Evolutionary conservation across 2,329 filamentous ascomycete species (phyloP).

Genomic region (Colletotrichum sojae): DNA sequence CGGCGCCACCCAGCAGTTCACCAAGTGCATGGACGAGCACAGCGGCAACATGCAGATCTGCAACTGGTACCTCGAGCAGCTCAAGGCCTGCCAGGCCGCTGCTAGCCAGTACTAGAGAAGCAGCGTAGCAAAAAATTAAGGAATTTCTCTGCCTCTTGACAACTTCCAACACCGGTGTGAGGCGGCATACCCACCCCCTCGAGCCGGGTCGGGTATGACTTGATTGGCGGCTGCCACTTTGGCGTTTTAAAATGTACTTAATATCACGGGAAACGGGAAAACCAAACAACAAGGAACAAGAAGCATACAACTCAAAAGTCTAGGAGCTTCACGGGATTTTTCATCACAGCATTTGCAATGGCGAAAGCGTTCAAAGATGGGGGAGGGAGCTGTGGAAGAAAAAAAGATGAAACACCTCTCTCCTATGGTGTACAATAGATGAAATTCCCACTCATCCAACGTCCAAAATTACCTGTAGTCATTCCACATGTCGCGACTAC

Average conservation of each 20-base stretch:
- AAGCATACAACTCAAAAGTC: neutral
- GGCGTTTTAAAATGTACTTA: constrained; percentile 28
- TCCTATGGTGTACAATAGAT: constrained; percentile 41
- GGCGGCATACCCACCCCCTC: too few relatives aligned
- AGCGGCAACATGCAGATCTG: constrained; percentile 95
- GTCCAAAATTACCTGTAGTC: neutral
- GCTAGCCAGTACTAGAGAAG: constrained; percentile 75
- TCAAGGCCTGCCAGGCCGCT: constrained; percentile 89
- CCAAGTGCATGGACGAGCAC: constrained; percentile 96
- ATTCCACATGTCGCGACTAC: neutral
- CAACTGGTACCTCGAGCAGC: constrained; percentile 97
- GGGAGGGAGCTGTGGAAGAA: constrained; percentile 8
- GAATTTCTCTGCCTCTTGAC: too few relatives aligned
- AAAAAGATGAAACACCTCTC: constrained; percentile 34
- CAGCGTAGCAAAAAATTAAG: too few relatives aligned
- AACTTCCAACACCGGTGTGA: too few relatives aligned
- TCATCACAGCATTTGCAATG: constrained; percentile 26
- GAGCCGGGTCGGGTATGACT: too few relatives aligned
- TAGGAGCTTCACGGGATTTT: constrained; percentile 7
- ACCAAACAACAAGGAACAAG: neutral
- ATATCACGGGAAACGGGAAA: constrained; percentile 25
- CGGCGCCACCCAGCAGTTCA: constrained; percentile 86
- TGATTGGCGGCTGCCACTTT: neutral
- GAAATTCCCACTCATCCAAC: constrained; percentile 35
- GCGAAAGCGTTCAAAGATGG: constrained; percentile 20